Base-by-base conservation (phyloP, 805 yeast species). In the Nakazawaea holstii region DNA sequence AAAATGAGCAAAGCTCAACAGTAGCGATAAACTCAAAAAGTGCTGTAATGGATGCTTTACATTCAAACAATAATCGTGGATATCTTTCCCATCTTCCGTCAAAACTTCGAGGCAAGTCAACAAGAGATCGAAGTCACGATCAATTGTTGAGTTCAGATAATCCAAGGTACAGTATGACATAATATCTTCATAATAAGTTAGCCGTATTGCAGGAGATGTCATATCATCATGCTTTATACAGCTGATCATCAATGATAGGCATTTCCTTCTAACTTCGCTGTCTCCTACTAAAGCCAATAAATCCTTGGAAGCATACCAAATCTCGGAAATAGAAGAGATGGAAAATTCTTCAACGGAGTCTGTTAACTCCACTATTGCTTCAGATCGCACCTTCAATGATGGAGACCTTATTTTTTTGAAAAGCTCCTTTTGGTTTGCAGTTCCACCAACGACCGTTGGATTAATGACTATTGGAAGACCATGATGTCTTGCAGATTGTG, bases 281-380 rank as follows among this genome's bases (percentile, higher is more conserved):
- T 60, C 59, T 0, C 65, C 59, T 7, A 27, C 29, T 14, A 32
- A 5, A 6, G 67, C 66, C 43, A 86, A 70, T 59, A 83, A 62
- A 43, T 73, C 77, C 50, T 76, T 67, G 0, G 84, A 82, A 44
- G 80, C 65, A 59, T 82, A 79, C 96, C 96, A 88, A 1, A 87
- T 70, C 52, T 85, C 90, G 0, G 87, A 81, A 4, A 87, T 71
- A 2, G 84, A 75, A 0, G 82, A 70, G 2, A 80, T 72, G 3
- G 82, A 68, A 43, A 72, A 73, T 41, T 72, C 75, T 20, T 73
- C 73, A 2, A 87, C 61, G 3, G 79, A 68, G 2, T 71, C 71
- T 6, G 76, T 65, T 37, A 88, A 62, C 17, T 72, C 62, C 2
- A 67, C 68, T 0, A 86, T 80, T 0, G 85, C 80, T 1, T 73